Base-by-base conservation (phyloP, 441 rosid species). In the Jatropha multifida region DNA sequence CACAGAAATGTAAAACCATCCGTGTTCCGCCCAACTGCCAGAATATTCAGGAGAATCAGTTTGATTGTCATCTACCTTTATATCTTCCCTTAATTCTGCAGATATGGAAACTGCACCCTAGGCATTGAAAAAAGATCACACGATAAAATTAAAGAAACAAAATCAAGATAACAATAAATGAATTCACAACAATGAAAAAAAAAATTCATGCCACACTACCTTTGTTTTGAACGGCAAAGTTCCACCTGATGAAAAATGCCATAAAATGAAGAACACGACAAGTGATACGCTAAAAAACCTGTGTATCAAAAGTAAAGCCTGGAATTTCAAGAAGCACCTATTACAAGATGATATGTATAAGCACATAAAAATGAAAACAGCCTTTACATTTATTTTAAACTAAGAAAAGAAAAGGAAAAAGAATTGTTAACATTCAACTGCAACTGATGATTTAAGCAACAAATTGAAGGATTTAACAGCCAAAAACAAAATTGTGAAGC, bases 251-350 rank as follows among this genome's bases (percentile, higher is more conserved):
- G 99, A 90, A 68, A 86, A 82, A 11, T 77, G 88, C 97, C 97
- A 94, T 46, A 94, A 86, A 78, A 90, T 42, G 80, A 91, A 93
- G 85, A 94, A 91, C 27, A 89, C 76, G 76, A 91, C 86, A 67
- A 93, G 93, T 2, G 97, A 90, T 40, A 90, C 74, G 82, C 99
- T 89, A 87, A 94, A 94, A 86, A 94, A 93, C 83, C 99, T 91
- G 86, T 91, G 97, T 84, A 94, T 90, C 76, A 87, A 85, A 80
- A 89, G 88, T 89, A 94, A 89, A 74, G 94, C 98, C 98, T 92
- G 95, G 71, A 84, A 86, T 84, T 88, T 77, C 81, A 82, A 87
- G 72, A 83, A 83, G 78, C 83, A 84, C 68, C 74, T 23, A 76
- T 86, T 80, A 87, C 71, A 42, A 48, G n/a, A 41, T 44, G 5